A percentile compares a stretch with the other conserved stretches of the same genome.
phyloP scores from a whole-genome alignment of 1,284 basidiomycete genomes.

The Leucoagaricus sp. region DNA sequence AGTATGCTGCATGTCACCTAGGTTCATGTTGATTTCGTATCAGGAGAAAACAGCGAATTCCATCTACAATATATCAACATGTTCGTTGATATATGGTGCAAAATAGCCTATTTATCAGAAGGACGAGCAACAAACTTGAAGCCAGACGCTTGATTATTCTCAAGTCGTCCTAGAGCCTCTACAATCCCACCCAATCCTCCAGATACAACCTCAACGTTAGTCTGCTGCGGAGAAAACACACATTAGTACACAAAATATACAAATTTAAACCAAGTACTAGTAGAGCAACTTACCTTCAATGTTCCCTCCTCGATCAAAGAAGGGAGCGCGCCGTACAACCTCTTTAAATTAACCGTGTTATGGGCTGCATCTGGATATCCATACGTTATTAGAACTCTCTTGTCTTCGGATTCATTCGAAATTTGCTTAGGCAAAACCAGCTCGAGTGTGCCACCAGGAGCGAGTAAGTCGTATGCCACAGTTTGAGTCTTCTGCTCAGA shows the following conservation, averaged over 20 bases:
- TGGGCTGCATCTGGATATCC: constrained; percentile 17
- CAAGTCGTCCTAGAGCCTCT: constrained; percentile 19
- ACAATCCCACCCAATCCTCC: constrained; percentile 20
- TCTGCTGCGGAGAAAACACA: constrained; percentile 13
- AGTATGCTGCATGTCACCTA: too few relatives aligned
- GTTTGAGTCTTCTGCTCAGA: constrained; percentile 24
- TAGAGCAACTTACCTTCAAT: constrained; percentile 32
- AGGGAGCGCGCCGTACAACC: constrained; percentile 25
- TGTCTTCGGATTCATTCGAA: constrained; percentile 16
- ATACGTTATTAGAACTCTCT: constrained; percentile 14
- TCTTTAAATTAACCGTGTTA: constrained; percentile 25
- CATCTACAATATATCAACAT: too few relatives aligned
- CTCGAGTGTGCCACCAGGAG: constrained; percentile 21
- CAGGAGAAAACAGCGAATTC: too few relatives aligned
- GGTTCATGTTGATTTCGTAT: too few relatives aligned
- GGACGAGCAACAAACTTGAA: not conserved
- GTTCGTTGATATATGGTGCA: too few relatives aligned
- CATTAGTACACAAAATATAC: not conserved
- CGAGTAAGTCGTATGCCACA: constrained; percentile 22
- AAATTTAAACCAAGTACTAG: not conserved
- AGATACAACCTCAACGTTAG: constrained; percentile 18
- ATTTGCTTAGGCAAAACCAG: constrained; percentile 18
- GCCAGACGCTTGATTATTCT: constrained; percentile 17
- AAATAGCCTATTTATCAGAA: too few relatives aligned
- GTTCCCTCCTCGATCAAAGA: constrained; percentile 34